A percentile compares a stretch with the other conserved stretches of the same genome.
Evolutionary conservation across 192 early-diverging fungal genomes (phyloP).

Genomic region (Obelidium mucronatum): DNA sequence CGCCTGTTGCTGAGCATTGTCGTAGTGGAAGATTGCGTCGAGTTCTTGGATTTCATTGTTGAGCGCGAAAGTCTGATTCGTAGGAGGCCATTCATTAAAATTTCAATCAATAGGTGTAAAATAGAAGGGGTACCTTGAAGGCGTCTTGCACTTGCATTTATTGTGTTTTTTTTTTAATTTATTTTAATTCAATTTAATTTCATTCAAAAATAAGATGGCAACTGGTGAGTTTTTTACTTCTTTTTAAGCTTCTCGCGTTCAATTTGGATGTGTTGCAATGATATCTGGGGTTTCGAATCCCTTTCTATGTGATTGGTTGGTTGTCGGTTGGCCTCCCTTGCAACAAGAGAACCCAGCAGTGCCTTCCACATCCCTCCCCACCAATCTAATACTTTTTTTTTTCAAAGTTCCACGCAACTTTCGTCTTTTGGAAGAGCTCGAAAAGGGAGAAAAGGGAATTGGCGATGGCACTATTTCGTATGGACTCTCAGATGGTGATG

Average conservation of each 20-base stretch:
- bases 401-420: constrained; percentile 99
- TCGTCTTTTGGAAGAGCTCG: constrained; percentile 93
- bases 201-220: too few species aligned
- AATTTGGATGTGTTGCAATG: too few species aligned
- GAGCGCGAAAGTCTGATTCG: constrained; percentile 17
- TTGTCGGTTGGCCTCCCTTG: too few species aligned
- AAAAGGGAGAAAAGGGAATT: constrained; percentile 95
- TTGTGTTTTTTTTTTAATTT: too few species aligned
- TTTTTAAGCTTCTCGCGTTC: too few species aligned
- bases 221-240: too few species aligned
- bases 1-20: constrained; percentile 71
- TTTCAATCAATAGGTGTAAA: neutral
- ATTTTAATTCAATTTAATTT: too few species aligned
- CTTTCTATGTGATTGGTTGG: too few species aligned
- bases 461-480: constrained; percentile 95
- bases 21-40: constrained; percentile 84
- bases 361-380: neutral
- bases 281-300: too few species aligned
- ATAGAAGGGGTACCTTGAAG: neutral
- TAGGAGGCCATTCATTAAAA: too few species aligned
- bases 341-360: neutral
- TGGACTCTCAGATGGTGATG: constrained; percentile 85
- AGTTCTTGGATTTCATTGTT: constrained; percentile 10
- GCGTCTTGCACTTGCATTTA: neutral
- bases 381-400: too few species aligned